Evolutionary conservation across 129 eudicot genomes (phyloP).

Genomic region (Logfia minima): DNA sequence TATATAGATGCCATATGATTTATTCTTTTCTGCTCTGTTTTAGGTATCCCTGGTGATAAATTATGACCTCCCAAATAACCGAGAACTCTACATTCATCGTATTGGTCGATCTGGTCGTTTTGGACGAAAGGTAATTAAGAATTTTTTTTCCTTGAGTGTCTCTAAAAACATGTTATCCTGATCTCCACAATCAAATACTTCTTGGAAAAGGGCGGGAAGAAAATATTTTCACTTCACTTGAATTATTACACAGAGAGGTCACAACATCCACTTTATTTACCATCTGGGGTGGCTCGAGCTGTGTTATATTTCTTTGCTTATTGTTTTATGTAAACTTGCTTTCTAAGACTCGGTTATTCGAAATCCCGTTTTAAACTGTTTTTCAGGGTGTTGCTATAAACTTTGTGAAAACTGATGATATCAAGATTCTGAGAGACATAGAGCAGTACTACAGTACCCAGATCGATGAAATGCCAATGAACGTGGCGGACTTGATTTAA

Average conservation of each 20-base stretch:
- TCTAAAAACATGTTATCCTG: background rate
- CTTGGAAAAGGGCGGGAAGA: background rate
- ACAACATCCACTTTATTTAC: background rate
- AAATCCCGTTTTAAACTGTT: background rate
- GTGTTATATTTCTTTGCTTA: background rate
- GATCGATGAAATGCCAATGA: slow-evolving; percentile 98
- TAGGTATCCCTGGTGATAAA: slow-evolving; percentile 95
- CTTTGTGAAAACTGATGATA: slow-evolving; percentile 89
- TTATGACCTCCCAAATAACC: slow-evolving; percentile 91
- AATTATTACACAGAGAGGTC: no score
- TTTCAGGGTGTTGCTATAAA: slow-evolving; percentile 99
- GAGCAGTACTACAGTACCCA: slow-evolving; percentile 99
- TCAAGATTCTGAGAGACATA: slow-evolving; percentile 84
- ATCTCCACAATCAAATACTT: background rate
- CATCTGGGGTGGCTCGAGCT: background rate
- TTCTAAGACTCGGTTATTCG: background rate
- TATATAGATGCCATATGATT: background rate
- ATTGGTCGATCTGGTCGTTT: slow-evolving; percentile 99
- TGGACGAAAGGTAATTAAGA: slow-evolving; percentile 80
- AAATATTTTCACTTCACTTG: no score
- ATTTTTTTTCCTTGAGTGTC: background rate
- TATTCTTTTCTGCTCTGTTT: slow-evolving; percentile 12
- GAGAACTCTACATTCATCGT: slow-evolving; percentile 95
- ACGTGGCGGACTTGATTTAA: slow-evolving; percentile 84
- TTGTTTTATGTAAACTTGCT: background rate